These are phyloP conservation scores for Geotrichum aggregatum DNA, from an alignment of 1,139 yeast genomes.

Conservation along the genomic window DNA sequence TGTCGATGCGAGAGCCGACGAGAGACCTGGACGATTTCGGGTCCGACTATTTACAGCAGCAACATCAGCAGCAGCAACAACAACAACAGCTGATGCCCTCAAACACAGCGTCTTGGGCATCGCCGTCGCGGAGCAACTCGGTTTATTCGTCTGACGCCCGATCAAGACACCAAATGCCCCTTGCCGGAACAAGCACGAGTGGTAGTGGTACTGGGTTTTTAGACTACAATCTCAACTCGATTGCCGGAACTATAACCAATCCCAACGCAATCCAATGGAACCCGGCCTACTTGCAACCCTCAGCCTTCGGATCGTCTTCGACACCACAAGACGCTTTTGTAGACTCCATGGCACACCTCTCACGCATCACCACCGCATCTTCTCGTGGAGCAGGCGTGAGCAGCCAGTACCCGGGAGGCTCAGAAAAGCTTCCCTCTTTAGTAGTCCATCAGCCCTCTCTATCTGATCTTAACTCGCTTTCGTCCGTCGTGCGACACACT, in stretches of 20 bases:
- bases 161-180: not conserved
- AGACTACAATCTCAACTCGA: not conserved
- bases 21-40: too few species aligned
- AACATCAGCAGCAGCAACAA: too few species aligned
- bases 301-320: not conserved
- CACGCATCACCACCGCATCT: conserved; percentile 5
- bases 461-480: not conserved
- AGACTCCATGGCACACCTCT: conserved; percentile 8
- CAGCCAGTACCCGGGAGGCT: not conserved
- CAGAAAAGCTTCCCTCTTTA: not conserved
- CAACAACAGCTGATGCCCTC: too few species aligned
- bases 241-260: not conserved
- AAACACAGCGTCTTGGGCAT: not conserved
- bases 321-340: conserved; percentile 7
- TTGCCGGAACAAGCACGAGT: not conserved
- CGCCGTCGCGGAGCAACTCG: not conserved
- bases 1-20: conserved; percentile 16
- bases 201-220: not conserved
- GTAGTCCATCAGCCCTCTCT: not conserved
- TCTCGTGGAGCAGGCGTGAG: not conserved
- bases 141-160: not conserved
- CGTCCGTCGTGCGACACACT: not conserved
- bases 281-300: conserved; percentile 3
- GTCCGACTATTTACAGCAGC: not conserved
- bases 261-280: conserved; percentile 11